These are phyloP conservation scores for Acer yangbiense DNA, from an alignment of 345 rosid genomes.

Conservation along the genomic window DNA sequence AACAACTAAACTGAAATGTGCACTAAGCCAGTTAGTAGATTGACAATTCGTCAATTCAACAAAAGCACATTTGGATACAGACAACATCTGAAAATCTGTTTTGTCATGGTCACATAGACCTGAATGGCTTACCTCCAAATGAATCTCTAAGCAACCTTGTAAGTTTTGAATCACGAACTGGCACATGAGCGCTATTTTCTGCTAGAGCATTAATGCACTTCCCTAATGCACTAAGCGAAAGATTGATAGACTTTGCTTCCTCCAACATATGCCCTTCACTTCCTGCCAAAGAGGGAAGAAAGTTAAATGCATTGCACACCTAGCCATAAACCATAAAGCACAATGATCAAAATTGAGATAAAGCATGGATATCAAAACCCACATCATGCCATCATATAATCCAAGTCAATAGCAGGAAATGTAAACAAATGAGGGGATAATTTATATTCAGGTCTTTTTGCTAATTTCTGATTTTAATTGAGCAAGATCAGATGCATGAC, in stretches of 20 bases:
- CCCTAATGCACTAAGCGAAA: slow-evolving; percentile 85
- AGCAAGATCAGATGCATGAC: not conserved
- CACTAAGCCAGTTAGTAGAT: not conserved
- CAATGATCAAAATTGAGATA: slow-evolving; percentile 1
- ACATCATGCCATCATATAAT: not conserved
- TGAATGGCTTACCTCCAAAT: slow-evolving; percentile 56
- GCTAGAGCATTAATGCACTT: slow-evolving; percentile 93
- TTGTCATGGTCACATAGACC: slow-evolving; percentile 15
- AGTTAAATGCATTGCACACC: slow-evolving; percentile 9
- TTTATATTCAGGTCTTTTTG: not conserved
- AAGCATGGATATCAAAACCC: not conserved
- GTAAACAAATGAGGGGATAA: not conserved
- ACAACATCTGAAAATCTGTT: slow-evolving; percentile 8
- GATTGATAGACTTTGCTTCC: slow-evolving; percentile 93
- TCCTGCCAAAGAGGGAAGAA: slow-evolving; percentile 48
- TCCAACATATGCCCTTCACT: slow-evolving; percentile 88
- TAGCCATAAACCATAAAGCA: not conserved
- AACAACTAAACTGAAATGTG: slow-evolving; percentile 15
- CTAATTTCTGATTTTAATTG: not conserved
- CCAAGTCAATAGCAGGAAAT: not conserved
- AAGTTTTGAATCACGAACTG: slow-evolving; percentile 90
- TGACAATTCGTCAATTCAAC: not conserved
- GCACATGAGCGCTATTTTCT: slow-evolving; percentile 84
- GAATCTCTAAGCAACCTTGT: slow-evolving; percentile 86
- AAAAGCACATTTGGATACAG: not conserved